Evolutionary conservation across 2,329 filamentous ascomycete genomes (phyloP).

Genomic region (Botrytis tulipae): DNA sequence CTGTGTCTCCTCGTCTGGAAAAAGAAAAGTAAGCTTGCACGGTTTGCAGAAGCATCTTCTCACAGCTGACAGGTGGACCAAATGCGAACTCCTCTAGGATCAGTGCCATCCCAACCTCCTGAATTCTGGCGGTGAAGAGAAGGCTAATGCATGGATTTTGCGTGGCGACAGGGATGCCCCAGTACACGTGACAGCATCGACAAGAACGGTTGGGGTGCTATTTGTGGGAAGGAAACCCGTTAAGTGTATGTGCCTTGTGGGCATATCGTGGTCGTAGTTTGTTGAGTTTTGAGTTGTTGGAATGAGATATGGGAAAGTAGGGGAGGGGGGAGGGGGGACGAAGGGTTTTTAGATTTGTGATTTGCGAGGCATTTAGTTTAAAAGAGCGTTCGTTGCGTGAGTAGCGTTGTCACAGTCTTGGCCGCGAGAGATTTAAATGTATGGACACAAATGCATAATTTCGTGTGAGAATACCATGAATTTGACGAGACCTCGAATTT

Average conservation of each 20-base stretch:
- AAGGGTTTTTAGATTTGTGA: not conserved
- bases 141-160: not conserved
- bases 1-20: slow-evolving; percentile 1
- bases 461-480: not conserved
- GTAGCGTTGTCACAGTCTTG: not conserved
- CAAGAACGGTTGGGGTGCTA: not conserved
- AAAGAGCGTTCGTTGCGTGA: not conserved
- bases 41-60: not conserved
- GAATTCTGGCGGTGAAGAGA: slow-evolving; percentile 19
- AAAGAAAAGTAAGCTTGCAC: slow-evolving; percentile 4
- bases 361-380: not conserved
- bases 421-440: not conserved
- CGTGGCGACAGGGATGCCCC: not conserved
- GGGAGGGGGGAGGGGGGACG: too few species aligned
- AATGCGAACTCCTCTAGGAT: not conserved
- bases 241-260: not conserved
- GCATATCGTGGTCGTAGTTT: not conserved
- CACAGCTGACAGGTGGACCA: not conserved
- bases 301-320: not conserved
- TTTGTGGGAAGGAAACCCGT: not conserved
- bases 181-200: not conserved
- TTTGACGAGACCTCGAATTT: not conserved
- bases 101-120: slow-evolving; percentile 18
- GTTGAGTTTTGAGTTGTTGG: not conserved
- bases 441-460: not conserved